Base-by-base conservation (phyloP, 1,284 basidiomycete genomes). In the Cryptococcus maquisensis region DNA sequence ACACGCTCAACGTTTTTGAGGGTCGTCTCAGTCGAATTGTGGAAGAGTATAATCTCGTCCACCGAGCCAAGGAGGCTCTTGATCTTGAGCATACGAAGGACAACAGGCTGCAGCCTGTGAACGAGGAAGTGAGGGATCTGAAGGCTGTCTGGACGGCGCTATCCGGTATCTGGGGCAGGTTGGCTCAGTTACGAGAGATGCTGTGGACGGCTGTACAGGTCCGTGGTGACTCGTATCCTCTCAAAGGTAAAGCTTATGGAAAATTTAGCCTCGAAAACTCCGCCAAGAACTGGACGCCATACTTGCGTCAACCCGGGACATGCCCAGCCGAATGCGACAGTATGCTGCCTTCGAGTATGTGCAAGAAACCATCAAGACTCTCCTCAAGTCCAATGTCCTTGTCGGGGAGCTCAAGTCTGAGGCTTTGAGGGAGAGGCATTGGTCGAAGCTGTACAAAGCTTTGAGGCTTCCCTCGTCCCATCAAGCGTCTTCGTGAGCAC, bases 131-230 rank as follows among this genome's bases (percentile, higher is more conserved):
- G 51, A 86, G 87, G 54, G 96, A 98, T 71, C 82, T 99, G 63
- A 97, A 98, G 77, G 90, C 91, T 0, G 96, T 98, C 21, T 99
- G 96, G 96, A 98, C 93, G 0, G 96, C 96, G 7, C 82, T 99
- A 37, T 95, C 94, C 0, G 96, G 96, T 1, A 89, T 98, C 47
- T 98, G 95, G 94, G 87, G 83, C 59, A 92, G 97, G 74, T 86
- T 98, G 52, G 82, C 82, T 54, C 95, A 98, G 72, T 78, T 98
- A 49, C 81, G 89, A 54, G 94, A 98, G 68, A 82, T 87, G 67
- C 79, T 86, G 3, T 99, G 96, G 96, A 84, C 88, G 4, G 90
- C 89, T 1, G 86, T 97, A 28, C 90, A 79, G 57, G 69, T 71
- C 44, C 9, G 66, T 60, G 5, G 0, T 32, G 32, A 3, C 9